Conservation (phyloP, 2,329 filamentous ascomycete genomes). For the Ceratocystis alfenasii region DNA sequence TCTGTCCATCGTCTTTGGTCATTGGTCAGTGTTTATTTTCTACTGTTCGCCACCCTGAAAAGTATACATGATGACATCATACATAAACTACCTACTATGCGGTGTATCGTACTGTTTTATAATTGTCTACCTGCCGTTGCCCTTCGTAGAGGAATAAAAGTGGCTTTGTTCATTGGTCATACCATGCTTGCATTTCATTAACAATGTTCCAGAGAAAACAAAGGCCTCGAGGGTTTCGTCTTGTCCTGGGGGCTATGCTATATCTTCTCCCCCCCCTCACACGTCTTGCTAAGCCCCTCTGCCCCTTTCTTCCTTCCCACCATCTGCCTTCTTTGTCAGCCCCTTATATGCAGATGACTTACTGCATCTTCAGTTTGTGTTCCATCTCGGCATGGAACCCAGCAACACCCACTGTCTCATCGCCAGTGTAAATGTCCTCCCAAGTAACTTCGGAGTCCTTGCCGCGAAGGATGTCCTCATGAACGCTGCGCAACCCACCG, state of each 20-base stretch:
- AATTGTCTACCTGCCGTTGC: background rate
- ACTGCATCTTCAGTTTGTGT: constrained; percentile 65
- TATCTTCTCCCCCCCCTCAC: background rate
- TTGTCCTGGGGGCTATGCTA: background rate
- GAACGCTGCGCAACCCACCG: constrained; percentile 49
- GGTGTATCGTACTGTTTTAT: too few species aligned
- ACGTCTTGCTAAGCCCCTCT: background rate
- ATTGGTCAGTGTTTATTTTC: background rate
- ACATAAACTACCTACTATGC: background rate
- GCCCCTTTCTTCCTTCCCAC: background rate
- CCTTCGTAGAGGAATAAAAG: background rate
- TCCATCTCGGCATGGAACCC: constrained; percentile 91
- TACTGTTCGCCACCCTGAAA: background rate
- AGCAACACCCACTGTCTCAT: constrained; percentile 57
- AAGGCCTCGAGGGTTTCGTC: background rate
- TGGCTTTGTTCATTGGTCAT: background rate
- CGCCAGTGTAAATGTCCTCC: constrained; percentile 86
- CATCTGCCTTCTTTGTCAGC: background rate
- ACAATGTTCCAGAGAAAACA: background rate
- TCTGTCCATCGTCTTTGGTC: background rate
- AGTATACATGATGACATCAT: constrained; percentile 2
- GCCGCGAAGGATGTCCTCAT: constrained; percentile 80
- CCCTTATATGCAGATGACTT: background rate
- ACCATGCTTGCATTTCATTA: background rate
- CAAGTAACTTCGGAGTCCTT: constrained; percentile 67